A percentile compares a stretch with the other conserved stretches of the same genome.
Conservation (phyloP, 2,329 filamentous ascomycete genomes). For the Colletotrichum paranaense region DNA sequence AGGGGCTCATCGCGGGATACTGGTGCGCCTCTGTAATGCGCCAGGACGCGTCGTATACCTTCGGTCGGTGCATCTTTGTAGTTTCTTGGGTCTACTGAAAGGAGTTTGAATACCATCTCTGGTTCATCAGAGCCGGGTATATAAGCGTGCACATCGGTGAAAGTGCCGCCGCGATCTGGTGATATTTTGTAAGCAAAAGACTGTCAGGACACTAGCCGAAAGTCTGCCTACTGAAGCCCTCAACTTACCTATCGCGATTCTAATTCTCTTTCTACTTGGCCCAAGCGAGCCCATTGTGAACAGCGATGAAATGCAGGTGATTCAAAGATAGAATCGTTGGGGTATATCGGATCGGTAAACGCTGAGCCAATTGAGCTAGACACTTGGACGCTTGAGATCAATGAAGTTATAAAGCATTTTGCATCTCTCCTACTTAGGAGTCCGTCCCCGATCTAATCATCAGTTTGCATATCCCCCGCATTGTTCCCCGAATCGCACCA, state of each 20-base stretch:
- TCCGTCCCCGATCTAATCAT: background rate
- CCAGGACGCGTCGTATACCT: background rate
- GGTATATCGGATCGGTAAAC: too few species aligned
- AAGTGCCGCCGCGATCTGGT: background rate
- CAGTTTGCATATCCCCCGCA: background rate
- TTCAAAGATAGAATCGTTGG: background rate
- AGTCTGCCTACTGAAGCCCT: background rate
- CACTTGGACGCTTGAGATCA: background rate
- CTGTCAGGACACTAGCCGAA: background rate
- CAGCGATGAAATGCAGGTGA: background rate
- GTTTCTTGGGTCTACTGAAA: background rate
- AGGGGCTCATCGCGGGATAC: background rate
- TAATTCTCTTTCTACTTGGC: background rate
- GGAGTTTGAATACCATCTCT: background rate
- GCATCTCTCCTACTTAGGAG: background rate
- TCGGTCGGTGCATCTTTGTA: background rate
- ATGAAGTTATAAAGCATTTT: background rate
- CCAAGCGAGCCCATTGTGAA: background rate
- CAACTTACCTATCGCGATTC: background rate
- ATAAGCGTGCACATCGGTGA: background rate
- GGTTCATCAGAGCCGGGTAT: background rate
- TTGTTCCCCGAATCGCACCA: background rate
- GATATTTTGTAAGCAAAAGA: background rate
- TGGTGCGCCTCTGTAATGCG: background rate
- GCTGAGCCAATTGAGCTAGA: background rate